These are phyloP conservation scores for Puccinia triticina DNA, from an alignment of 1,284 basidiomycete genomes.

Conservation along the genomic window DNA sequence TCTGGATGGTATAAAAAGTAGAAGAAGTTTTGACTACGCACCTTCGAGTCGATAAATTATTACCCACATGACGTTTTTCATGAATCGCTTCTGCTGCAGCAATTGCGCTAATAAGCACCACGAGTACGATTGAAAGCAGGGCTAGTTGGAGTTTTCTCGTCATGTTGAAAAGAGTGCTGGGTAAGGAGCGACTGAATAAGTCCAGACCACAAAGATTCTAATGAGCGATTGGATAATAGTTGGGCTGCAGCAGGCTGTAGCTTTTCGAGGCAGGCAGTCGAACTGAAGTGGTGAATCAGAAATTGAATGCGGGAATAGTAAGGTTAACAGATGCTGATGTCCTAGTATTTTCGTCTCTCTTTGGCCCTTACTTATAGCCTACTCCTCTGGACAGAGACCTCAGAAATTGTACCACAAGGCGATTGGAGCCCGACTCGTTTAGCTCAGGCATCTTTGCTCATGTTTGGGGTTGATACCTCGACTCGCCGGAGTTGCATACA, in stretches of 20 bases:
- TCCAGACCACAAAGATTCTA: background rate
- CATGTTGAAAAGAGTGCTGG: background rate
- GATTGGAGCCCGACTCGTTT: background rate
- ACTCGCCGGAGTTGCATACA: background rate
- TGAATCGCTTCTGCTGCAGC: background rate
- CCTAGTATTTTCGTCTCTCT: background rate
- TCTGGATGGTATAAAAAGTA: background rate
- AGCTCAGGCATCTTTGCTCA: background rate
- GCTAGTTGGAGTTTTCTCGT: background rate
- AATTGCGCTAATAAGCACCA: background rate
- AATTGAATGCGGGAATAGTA: background rate
- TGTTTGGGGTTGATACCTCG: background rate
- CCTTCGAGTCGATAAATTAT: background rate
- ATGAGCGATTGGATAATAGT: background rate
- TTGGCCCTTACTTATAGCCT: background rate
- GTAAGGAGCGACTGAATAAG: background rate
- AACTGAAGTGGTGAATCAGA: too few relatives aligned
- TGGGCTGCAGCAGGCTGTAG: too few relatives aligned
- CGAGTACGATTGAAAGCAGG: background rate
- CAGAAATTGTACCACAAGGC: background rate
- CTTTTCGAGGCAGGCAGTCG: background rate
- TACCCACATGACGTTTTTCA: background rate
- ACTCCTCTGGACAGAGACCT: background rate
- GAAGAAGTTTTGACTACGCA: background rate
- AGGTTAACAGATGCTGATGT: background rate